Evolutionary conservation across 2,329 filamentous ascomycete species (phyloP), one percentile per base, ranked within the genome.

Genomic region (Arthrinium puccinioides): DNA sequence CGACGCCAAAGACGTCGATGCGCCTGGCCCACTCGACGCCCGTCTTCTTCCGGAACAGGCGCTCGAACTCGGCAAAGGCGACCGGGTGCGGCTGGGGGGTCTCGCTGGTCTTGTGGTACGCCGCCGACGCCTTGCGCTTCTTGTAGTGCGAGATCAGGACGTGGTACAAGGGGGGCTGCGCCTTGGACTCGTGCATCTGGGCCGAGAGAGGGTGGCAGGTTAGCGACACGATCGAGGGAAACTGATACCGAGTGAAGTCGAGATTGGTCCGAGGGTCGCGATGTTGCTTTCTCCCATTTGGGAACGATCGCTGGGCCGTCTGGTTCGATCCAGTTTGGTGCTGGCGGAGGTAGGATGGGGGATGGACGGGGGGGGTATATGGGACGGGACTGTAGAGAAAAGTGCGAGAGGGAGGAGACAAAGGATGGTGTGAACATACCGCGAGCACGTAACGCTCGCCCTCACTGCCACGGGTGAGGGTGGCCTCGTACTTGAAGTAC

Each of bases 181-280:
- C 62, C 42, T 76, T 68, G 5, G 79, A 82, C 55, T 87, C 76
- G 61, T 78, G 85, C 35, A 89, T 66, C 81, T 87, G 44, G 15
- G 28, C 9, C n/a, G 9, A 18, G 9, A 31, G 21, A 21, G 9
- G 21, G 2, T 7, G 30, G 21, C 21, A 35, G 26, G 26, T 24
- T 5, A 28, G 8, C 9, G 20, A 11, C 6, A 21, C 14, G 26
- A 15, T 18, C 5, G 9, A 27, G 9, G 18, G 4, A 4, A 15
- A 36, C 7, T n/a, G 26, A 21, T 21, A 27, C 16, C n/a, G 23
- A 14, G 23, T 11, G 20, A 32, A 23, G 16, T 16, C 20, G 27
- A 21, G 14, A 9, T 21, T 18, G 13, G 14, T 19, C 23, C n/a
- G n/a, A n/a, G n/a, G n/a, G n/a, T n/a, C n/a, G n/a, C n/a, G n/a